A percentile compares a stretch with the other conserved stretches of the same genome.
Evolutionary conservation across 2,329 filamentous ascomycete species (phyloP).

Genomic region (Arthrobotrys iridis): DNA sequence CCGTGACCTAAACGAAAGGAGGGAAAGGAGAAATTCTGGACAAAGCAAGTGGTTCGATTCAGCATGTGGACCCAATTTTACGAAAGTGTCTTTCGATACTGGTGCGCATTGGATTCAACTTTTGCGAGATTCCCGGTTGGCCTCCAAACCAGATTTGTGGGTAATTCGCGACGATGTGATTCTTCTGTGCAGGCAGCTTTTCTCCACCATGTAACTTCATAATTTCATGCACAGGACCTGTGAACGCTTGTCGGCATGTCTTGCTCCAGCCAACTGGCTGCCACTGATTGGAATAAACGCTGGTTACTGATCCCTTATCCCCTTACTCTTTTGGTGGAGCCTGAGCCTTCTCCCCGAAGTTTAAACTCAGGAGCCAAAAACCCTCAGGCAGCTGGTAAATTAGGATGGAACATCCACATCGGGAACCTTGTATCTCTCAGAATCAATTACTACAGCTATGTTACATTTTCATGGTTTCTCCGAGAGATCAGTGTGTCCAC

Average conservation of each 20-base stretch:
- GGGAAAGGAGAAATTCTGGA: slow-evolving; percentile 8
- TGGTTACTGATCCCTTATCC: slow-evolving; percentile 28
- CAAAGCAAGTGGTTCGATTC: slow-evolving; percentile 8
- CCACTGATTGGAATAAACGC: slow-evolving; percentile 28
- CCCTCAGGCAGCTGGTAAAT: slow-evolving; percentile 32
- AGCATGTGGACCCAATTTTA: slow-evolving; percentile 19
- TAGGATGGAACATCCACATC: slow-evolving; percentile 23
- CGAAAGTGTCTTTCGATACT: slow-evolving; percentile 4
- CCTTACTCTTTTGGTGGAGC: slow-evolving; percentile 28
- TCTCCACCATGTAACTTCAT: slow-evolving; percentile 48
- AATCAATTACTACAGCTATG: slow-evolving; percentile 3
- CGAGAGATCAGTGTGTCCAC: slow-evolving; percentile 65
- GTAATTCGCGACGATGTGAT: slow-evolving; percentile 14
- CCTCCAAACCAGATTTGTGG: background rate
- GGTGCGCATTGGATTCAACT: slow-evolving; percentile 7
- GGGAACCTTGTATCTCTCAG: slow-evolving; percentile 13
- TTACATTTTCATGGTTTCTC: slow-evolving; percentile 23
- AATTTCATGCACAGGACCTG: slow-evolving; percentile 50
- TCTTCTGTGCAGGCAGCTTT: slow-evolving; percentile 6
- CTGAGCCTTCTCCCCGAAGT: slow-evolving; percentile 26
- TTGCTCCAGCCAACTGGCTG: slow-evolving; percentile 38
- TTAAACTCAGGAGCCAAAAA: slow-evolving; percentile 19
- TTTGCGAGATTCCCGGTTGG: slow-evolving; percentile 19
- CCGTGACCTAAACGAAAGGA: background rate
- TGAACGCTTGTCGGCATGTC: slow-evolving; percentile 25